Conservation (phyloP, 495 filamentous ascomycete species). For the Aspergillus avenaceus region DNA sequence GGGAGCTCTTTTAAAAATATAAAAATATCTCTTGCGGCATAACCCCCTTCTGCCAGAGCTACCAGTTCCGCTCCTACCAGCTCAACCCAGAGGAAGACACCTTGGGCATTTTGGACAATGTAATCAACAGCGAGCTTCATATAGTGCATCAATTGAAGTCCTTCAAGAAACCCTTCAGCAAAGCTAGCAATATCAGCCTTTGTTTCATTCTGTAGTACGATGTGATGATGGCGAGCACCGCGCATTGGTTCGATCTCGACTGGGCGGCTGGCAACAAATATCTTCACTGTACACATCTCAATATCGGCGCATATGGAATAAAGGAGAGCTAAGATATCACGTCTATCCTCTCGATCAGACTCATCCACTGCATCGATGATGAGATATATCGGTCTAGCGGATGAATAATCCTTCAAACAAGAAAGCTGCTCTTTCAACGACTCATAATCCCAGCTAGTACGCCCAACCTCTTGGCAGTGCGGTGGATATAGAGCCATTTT, state of each 20-base stretch:
- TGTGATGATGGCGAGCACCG: background rate
- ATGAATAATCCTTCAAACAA: background rate
- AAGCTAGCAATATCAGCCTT: background rate
- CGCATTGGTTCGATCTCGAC: background rate
- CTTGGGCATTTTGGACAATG: slow-evolving; percentile 4
- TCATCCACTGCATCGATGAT: slow-evolving; percentile 8
- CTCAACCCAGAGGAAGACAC: slow-evolving; percentile 8
- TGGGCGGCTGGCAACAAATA: slow-evolving; percentile 8
- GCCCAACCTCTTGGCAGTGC: background rate
- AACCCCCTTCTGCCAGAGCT: slow-evolving; percentile 1
- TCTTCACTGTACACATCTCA: background rate
- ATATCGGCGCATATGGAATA: background rate
- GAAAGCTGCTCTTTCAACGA: background rate
- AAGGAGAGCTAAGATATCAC: background rate
- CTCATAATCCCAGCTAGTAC: background rate
- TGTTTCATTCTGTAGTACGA: slow-evolving; percentile 4
- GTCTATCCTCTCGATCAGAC: slow-evolving; percentile 1
- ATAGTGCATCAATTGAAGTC: background rate
- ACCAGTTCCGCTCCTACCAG: slow-evolving; percentile 1
- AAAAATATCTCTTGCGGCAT: slow-evolving; percentile 1
- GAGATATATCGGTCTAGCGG: background rate
- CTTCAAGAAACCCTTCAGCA: background rate
- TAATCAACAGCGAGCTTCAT: background rate
- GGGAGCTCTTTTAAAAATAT: background rate
- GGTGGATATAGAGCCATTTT: background rate